A percentile compares a stretch with the other conserved stretches of the same genome.
phyloP scores from a whole-genome alignment of 495 filamentous ascomycete species.

The Xylaria palmicola region DNA sequence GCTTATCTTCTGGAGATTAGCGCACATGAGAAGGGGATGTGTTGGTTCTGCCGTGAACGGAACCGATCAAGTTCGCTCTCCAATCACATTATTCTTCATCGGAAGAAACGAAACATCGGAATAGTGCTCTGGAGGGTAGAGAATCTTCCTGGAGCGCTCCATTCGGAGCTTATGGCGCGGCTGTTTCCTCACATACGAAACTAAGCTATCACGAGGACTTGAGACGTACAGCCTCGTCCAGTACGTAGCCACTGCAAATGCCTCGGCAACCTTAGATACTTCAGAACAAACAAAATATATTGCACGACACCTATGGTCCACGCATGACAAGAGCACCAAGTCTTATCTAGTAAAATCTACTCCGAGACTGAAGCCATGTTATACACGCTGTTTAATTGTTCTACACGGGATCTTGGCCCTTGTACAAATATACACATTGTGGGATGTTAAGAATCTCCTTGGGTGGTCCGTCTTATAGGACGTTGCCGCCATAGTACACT shows the following conservation, averaged over 20 bases:
- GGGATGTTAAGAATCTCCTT: background rate
- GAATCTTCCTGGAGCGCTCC: too few species aligned
- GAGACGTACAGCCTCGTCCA: background rate
- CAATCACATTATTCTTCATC: too few species aligned
- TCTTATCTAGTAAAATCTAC: background rate
- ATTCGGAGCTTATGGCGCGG: too few species aligned
- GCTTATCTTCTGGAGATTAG: too few species aligned
- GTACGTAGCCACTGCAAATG: background rate
- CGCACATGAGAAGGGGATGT: too few species aligned
- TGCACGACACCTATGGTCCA: background rate
- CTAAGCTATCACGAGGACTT: background rate
- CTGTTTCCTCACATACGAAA: background rate
- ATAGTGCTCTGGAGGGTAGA: too few species aligned
- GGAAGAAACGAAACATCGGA: too few species aligned
- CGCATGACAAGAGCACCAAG: too few species aligned
- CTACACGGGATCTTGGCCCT: background rate
- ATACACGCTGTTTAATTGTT: background rate
- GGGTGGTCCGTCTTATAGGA: slow-evolving; percentile 38
- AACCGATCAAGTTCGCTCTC: too few species aligned
- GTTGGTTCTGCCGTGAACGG: too few species aligned
- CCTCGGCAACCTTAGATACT: slow-evolving; percentile 7
- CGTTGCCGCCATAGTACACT: slow-evolving; percentile 90
- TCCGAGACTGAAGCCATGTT: background rate
- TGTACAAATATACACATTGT: slow-evolving; percentile 15
- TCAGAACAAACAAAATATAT: background rate